These are phyloP conservation scores for Mycena venus DNA, from an alignment of 768 basidiomycete genomes.

Conservation along the genomic window DNA sequence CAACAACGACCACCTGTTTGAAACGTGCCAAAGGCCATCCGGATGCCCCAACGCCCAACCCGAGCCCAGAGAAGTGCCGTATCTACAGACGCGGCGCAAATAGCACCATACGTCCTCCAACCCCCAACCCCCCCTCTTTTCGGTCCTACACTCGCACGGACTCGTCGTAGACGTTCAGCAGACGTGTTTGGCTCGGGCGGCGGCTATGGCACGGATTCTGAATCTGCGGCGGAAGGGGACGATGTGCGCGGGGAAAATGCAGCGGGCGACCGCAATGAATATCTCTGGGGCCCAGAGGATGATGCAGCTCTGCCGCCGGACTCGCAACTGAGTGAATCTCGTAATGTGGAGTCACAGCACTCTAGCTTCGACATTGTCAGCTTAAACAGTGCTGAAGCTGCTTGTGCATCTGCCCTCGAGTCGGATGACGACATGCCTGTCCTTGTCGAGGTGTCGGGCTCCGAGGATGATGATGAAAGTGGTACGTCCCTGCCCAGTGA, in stretches of 20 bases:
- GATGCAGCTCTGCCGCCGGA: background rate
- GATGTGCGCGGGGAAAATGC: too few species aligned
- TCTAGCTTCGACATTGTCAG: background rate
- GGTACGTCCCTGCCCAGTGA: background rate
- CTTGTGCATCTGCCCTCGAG: background rate
- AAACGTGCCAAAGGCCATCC: constrained; percentile 3
- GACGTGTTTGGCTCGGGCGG: background rate
- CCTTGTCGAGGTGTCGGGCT: too few species aligned
- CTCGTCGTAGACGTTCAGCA: background rate
- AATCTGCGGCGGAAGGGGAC: background rate
- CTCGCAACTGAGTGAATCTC: background rate
- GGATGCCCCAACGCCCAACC: too few species aligned
- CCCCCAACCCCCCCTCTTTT: background rate
- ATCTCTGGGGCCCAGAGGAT: background rate
- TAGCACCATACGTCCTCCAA: background rate
- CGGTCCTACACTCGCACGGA: background rate
- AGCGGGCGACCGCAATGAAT: background rate
- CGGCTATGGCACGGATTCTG: background rate
- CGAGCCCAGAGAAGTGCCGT: background rate
- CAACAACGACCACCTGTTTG: background rate
- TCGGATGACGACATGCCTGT: too few species aligned
- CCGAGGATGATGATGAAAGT: too few species aligned
- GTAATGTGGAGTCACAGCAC: background rate
- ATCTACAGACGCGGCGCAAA: background rate
- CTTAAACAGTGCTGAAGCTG: background rate